These are phyloP conservation scores for Thalia dealbata DNA, from an alignment of 176 grass and related monocot genomes.

Conservation along the genomic window DNA sequence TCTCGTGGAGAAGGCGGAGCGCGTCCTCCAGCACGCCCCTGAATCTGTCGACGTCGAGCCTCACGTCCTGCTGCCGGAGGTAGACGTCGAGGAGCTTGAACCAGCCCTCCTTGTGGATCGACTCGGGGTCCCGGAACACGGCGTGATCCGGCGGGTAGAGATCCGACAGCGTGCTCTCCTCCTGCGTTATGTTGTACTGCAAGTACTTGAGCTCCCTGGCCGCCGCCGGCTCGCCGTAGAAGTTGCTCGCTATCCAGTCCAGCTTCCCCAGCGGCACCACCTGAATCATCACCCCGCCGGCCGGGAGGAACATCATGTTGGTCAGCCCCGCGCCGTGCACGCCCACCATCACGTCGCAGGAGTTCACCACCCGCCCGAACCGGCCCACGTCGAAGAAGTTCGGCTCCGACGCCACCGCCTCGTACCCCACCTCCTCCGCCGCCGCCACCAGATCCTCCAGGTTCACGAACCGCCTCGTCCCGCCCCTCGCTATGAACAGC, in stretches of 20 bases:
- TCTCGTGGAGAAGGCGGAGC: neutral
- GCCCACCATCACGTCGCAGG: conserved; percentile 64
- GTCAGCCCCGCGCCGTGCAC: conserved; percentile 82
- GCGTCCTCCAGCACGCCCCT: neutral
- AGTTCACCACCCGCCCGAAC: conserved; percentile 47
- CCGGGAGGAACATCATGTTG: conserved; percentile 57
- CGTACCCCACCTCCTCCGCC: conserved; percentile 53
- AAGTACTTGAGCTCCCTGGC: neutral
- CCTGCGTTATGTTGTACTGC: neutral
- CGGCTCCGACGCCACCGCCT: conserved; percentile 52
- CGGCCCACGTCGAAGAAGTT: conserved; percentile 40
- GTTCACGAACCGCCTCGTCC: conserved; percentile 47
- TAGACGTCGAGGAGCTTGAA: neutral
- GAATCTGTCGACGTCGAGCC: neutral
- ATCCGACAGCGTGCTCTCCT: neutral
- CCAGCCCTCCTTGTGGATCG: conserved; percentile 3
- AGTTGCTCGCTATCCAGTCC: neutral
- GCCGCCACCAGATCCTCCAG: conserved; percentile 34
- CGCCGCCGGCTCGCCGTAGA: neutral
- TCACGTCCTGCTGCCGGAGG: neutral
- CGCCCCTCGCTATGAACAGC: conserved; percentile 56
- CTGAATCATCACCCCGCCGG: neutral
- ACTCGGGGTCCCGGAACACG: neutral
- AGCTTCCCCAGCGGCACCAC: conserved; percentile 1
- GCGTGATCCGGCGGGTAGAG: neutral